A percentile compares a stretch with the other conserved stretches of the same genome.
Conservation (phyloP, 805 yeast species). For the Starmerella geochares region DNA sequence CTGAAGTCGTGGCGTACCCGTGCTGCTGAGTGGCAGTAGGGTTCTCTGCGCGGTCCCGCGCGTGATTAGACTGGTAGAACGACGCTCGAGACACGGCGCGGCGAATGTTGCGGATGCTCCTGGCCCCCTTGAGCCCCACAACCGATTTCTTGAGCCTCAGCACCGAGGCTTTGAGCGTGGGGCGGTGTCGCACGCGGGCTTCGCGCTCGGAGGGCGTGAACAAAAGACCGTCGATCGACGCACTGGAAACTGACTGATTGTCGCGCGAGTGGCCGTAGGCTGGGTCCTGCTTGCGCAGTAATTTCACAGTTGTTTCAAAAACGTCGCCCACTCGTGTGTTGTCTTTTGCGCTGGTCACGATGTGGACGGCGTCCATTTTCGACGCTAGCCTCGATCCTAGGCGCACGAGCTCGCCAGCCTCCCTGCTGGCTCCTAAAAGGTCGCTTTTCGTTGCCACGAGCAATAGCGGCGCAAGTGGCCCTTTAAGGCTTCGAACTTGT, state of each 20-base stretch:
- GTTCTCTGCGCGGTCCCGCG: background rate
- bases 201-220: slow-evolving; percentile 13
- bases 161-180: slow-evolving; percentile 18
- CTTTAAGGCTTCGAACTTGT: slow-evolving; percentile 77
- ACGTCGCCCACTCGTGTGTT: slow-evolving; percentile 85
- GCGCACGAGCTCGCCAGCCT: slow-evolving; percentile 44
- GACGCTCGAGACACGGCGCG: slow-evolving; percentile 17
- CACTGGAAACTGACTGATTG: slow-evolving; percentile 15
- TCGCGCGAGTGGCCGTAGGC: slow-evolving; percentile 8
- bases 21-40: background rate
- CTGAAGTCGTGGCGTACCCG: background rate
- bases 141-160: slow-evolving; percentile 20
- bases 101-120: slow-evolving; percentile 20
- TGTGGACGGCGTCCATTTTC: slow-evolving; percentile 83
- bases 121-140: slow-evolving; percentile 15
- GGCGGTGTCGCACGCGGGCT: slow-evolving; percentile 8
- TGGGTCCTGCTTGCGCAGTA: slow-evolving; percentile 33
- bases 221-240: slow-evolving; percentile 20
- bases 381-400: slow-evolving; percentile 77
- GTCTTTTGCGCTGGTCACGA: slow-evolving; percentile 87
- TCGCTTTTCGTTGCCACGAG: slow-evolving; percentile 89
- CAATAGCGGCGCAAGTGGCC: slow-evolving; percentile 76
- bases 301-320: slow-evolving; percentile 78
- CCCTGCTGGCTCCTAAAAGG: slow-evolving; percentile 59
- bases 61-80: slow-evolving; percentile 2